Conservation (phyloP, 768 basidiomycete genomes). For the Tremella yokohamensis region DNA sequence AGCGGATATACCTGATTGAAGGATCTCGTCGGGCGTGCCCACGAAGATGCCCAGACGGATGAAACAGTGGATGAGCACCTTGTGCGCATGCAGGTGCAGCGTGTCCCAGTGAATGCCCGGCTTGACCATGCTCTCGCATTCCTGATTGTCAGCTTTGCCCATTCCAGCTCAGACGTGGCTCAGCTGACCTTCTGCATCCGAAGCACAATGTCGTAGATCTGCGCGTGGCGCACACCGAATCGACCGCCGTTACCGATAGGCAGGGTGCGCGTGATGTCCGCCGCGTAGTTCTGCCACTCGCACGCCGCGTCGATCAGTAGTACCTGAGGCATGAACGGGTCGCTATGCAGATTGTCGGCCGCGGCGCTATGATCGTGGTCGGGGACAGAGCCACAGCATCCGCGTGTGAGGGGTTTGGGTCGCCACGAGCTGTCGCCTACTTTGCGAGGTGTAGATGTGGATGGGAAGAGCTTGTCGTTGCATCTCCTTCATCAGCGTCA, state of each 20-base stretch:
- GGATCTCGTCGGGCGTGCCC: conserved; percentile 55
- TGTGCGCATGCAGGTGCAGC: conserved; percentile 78
- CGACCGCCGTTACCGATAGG: conserved; percentile 84
- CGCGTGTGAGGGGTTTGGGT: conserved; percentile 27
- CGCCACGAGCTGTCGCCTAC: conserved; percentile 35
- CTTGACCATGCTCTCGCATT: conserved; percentile 65
- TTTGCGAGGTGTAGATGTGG: conserved; percentile 22
- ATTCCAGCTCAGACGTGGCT: too few species aligned
- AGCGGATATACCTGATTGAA: conserved; percentile 69
- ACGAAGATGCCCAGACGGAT: conserved; percentile 81
- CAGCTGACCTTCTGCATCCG: conserved; percentile 75
- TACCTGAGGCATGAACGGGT: conserved; percentile 55
- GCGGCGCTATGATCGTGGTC: conserved; percentile 30
- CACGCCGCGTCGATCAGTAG: conserved; percentile 92
- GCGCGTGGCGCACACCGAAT: conserved; percentile 74
- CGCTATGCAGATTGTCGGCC: conserved; percentile 57
- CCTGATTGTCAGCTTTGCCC: conserved; percentile 51
- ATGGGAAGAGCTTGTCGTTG: conserved; percentile 63
- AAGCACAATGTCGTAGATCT: conserved; percentile 80
- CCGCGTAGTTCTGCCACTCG: conserved; percentile 70
- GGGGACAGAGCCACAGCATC: conserved; percentile 43
- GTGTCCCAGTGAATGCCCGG: conserved; percentile 88
- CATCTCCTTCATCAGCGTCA: conserved; percentile 57
- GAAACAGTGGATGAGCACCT: conserved; percentile 75
- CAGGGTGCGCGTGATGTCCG: conserved; percentile 59